phyloP scores from a whole-genome alignment of 1,284 basidiomycete genomes.

The Malassezia yamatoensis region DNA sequence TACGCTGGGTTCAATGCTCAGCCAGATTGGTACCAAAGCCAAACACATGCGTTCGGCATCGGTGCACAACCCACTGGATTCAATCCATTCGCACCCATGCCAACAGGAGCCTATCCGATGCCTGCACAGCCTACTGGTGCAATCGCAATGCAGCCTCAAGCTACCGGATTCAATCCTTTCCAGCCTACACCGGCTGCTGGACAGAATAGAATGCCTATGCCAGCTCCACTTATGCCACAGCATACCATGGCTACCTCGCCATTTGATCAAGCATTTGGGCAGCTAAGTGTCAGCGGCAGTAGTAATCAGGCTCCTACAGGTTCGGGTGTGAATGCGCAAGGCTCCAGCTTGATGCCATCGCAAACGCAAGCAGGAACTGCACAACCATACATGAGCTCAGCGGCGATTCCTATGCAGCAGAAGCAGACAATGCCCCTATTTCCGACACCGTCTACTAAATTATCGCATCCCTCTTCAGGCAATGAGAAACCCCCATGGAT shows the following conservation, averaged over 20 bases:
- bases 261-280: conserved; percentile 16
- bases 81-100: conserved; percentile 50
- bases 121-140: no score
- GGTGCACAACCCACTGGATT: conserved; percentile 49
- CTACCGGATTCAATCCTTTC: conserved; percentile 68
- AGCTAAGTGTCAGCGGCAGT: conserved; percentile 26
- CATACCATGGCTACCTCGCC: conserved; percentile 18
- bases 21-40: conserved; percentile 35
- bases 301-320: no score
- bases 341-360: no score
- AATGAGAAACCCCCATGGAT: no score
- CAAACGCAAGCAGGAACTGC: no score
- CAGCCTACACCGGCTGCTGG: conserved; percentile 37
- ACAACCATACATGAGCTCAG: no score
- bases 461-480: no score
- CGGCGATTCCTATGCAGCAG: no score
- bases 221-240: conserved; percentile 21
- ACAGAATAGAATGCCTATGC: not conserved
- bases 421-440: no score
- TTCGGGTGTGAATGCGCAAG: no score
- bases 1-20: conserved; percentile 26
- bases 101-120: conserved; percentile 28
- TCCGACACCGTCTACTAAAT: no score
- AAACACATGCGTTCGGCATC: conserved; percentile 24
- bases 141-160: conserved; percentile 56